Percentiles rank a stretch among this genome's conserved stretches.
Conservation (phyloP, 192 early-diverging fungal species). For the Rhizophlyctis rosea region DNA sequence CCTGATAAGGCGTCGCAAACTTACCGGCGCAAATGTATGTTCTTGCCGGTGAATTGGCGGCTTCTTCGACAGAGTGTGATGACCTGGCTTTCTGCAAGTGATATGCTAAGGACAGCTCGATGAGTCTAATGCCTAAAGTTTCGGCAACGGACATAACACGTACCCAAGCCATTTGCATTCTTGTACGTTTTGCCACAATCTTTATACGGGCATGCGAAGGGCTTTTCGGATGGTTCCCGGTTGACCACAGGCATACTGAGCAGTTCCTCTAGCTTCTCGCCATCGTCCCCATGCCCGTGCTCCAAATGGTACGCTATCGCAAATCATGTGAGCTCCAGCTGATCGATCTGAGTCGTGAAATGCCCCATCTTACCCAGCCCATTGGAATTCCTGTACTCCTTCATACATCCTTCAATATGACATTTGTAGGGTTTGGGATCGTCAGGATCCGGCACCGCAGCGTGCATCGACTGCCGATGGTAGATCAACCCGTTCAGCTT, state of each 20-base stretch:
- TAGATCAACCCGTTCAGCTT: conserved; percentile 91
- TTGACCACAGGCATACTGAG: neutral
- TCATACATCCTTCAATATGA: conserved; percentile 13
- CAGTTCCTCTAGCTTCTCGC: neutral
- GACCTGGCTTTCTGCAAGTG: conserved; percentile 28
- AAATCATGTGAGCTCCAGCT: neutral
- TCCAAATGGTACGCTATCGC: conserved; percentile 30
- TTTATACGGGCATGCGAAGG: conserved; percentile 26
- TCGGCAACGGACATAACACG: neutral
- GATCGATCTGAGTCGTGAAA: neutral
- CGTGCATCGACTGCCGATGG: conserved; percentile 74
- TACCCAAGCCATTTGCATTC: conserved; percentile 32
- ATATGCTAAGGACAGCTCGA: too few species aligned
- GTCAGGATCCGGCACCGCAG: conserved; percentile 45
- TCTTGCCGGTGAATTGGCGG: neutral
- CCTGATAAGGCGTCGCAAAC: too few species aligned
- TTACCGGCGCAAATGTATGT: conserved; percentile 16
- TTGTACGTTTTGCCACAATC: conserved; percentile 35
- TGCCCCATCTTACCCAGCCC: conserved; percentile 19
- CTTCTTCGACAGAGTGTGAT: conserved; percentile 14
- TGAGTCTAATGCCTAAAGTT: too few species aligned
- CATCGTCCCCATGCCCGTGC: conserved; percentile 19
- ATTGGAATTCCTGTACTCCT: conserved; percentile 31
- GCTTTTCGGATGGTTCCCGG: conserved; percentile 16
- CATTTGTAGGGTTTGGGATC: conserved; percentile 36